A percentile compares a stretch with the other conserved stretches of the same genome.
phyloP scores from a whole-genome alignment of 208 protist species.

The Strigomonas culicis region DNA sequence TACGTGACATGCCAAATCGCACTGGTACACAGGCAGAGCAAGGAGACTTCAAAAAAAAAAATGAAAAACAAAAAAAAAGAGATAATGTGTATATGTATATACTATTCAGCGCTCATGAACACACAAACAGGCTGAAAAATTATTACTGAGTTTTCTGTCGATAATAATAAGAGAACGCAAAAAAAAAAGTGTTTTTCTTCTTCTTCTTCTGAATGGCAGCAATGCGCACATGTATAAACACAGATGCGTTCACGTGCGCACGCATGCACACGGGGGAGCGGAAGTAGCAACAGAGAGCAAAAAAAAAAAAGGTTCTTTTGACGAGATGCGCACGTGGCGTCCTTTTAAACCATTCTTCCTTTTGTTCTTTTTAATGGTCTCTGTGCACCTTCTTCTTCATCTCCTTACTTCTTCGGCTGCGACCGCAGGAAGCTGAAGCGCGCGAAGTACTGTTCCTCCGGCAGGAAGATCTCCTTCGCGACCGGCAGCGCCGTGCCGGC shows the following conservation, averaged over 20 bases:
- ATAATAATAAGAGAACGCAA: constrained; percentile 4
- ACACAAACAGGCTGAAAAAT: too few relatives aligned
- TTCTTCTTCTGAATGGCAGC: constrained; percentile 14
- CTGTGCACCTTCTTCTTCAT: background rate
- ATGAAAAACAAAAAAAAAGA: constrained; percentile 7
- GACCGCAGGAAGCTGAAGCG: background rate
- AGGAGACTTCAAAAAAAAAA: background rate
- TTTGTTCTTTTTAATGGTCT: constrained; percentile 2
- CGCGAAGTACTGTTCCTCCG: constrained; percentile 27
- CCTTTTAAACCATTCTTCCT: background rate
- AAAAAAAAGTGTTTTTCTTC: constrained; percentile 16
- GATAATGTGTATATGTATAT: too few relatives aligned
- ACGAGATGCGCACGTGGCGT: background rate
- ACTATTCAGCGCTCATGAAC: too few relatives aligned
- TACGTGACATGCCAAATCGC: too few relatives aligned
- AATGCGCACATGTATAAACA: background rate
- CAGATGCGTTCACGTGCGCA: background rate
- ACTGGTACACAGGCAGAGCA: constrained; percentile 5
- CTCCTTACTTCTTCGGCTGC: too few relatives aligned
- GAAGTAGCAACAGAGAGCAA: background rate
- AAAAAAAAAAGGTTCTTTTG: constrained; percentile 12
- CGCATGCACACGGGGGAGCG: background rate
- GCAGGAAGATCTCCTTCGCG: constrained; percentile 36
- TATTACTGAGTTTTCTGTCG: too few relatives aligned
- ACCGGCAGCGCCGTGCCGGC: constrained; percentile 32